phyloP scores from a whole-genome alignment of 768 basidiomycete species.

The Suillus tomentosus region DNA sequence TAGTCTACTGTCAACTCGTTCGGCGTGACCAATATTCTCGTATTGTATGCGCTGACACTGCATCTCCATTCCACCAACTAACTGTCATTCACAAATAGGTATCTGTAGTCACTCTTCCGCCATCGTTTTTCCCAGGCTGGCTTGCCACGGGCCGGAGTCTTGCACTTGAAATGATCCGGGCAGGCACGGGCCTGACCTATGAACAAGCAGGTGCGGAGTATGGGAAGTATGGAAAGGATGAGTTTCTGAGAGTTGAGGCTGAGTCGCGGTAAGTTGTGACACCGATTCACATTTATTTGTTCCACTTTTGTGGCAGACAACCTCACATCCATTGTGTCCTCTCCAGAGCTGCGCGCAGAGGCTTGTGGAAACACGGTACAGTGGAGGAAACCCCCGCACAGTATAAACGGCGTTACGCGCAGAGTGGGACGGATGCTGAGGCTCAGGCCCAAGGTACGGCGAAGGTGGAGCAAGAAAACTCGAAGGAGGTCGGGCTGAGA shows the following conservation, averaged over 20 bases:
- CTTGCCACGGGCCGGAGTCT: constrained; percentile 44
- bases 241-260: constrained; percentile 60
- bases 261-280: constrained; percentile 60
- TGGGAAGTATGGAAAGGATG: constrained; percentile 65
- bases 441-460: background rate
- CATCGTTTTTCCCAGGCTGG: constrained; percentile 53
- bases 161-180: constrained; percentile 73
- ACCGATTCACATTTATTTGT: background rate
- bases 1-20: constrained; percentile 70
- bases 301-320: background rate
- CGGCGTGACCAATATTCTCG: constrained; percentile 84
- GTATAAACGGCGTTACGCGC: constrained; percentile 72
- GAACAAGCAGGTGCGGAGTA: constrained; percentile 80
- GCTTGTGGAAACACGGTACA: constrained; percentile 71
- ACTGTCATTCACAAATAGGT: constrained; percentile 47
- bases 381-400: constrained; percentile 70
- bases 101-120: constrained; percentile 58
- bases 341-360: constrained; percentile 57
- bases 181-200: constrained; percentile 78
- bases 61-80: background rate
- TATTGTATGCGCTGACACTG: constrained; percentile 52
- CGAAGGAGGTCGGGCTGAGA: background rate
- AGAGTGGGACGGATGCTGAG: background rate
- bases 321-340: background rate
- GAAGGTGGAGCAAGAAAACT: background rate